Percentiles rank a stretch among this genome's conserved stretches.
Conservation (phyloP, 208 protist genomes). For the Leishmania guyanensis region DNA sequence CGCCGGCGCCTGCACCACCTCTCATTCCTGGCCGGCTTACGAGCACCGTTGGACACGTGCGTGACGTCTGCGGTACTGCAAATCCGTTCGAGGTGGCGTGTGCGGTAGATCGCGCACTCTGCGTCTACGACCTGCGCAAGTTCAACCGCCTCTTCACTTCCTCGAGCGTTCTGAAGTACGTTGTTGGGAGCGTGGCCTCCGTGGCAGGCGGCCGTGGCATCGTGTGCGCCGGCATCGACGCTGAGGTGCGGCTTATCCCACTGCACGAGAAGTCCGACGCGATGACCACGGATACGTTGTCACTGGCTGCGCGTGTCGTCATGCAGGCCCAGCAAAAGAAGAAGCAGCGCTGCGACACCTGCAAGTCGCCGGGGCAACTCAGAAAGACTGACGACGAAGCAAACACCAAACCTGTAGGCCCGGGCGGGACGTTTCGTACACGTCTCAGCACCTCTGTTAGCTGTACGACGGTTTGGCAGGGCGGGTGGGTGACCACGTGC, state of each 20-base stretch:
- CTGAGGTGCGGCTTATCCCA: conserved; percentile 57
- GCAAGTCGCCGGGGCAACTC: conserved; percentile 6
- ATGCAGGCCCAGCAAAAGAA: conserved; percentile 18
- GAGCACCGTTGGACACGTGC: conserved; percentile 41
- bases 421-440: conserved; percentile 68
- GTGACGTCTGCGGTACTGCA: conserved; percentile 56
- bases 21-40: conserved; percentile 66
- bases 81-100: conserved; percentile 69
- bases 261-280: conserved; percentile 22
- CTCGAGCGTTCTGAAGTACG: conserved; percentile 82
- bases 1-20: conserved; percentile 4
- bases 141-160: conserved; percentile 62
- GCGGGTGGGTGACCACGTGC: conserved; percentile 56
- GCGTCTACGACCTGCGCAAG: conserved; percentile 81
- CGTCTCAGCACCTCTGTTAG: conserved; percentile 66
- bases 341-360: conserved; percentile 16
- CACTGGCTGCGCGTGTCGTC: conserved; percentile 20
- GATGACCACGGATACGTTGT: background rate
- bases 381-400: conserved; percentile 14
- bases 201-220: conserved; percentile 52
- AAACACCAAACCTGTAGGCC: conserved; percentile 20
- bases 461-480: conserved; percentile 73
- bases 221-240: conserved; percentile 68
- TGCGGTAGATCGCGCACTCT: conserved; percentile 66
- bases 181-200: conserved; percentile 53